phyloP scores from a whole-genome alignment of 2,329 filamentous ascomycete species.

The Aspergillus alliaceus region DNA sequence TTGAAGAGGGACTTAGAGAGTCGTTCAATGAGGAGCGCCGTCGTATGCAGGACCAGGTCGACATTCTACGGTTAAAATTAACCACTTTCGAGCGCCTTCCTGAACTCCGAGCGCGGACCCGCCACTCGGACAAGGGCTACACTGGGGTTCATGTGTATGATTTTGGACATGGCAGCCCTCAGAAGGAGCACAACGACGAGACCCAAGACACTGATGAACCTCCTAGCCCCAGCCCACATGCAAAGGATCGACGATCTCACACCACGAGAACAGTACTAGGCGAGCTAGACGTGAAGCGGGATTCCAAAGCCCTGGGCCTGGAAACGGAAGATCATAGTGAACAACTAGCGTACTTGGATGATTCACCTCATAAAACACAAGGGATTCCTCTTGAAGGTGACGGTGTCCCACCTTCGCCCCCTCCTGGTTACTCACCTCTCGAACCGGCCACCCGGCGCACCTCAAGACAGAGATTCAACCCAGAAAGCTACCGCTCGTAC shows the following conservation, averaged over 20 bases:
- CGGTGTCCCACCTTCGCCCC: conserved; percentile 31
- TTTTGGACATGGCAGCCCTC: conserved; percentile 22
- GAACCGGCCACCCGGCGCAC: conserved; percentile 23
- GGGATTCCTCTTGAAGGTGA: conserved; percentile 15
- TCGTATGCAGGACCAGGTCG: conserved; percentile 40
- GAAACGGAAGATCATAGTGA: conserved; percentile 31
- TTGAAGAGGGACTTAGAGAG: conserved; percentile 35
- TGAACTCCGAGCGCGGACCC: conserved; percentile 18
- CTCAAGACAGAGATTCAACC: conserved; percentile 22
- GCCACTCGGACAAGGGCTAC: conserved; percentile 28
- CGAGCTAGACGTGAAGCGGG: conserved; percentile 25
- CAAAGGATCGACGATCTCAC: conserved; percentile 27
- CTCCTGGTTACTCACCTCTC: conserved; percentile 27
- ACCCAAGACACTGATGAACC: conserved; percentile 33
- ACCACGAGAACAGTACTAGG: conserved; percentile 8
- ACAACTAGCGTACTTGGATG: conserved; percentile 22
- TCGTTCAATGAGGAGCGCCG: conserved; percentile 38
- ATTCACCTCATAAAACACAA: conserved; percentile 19
- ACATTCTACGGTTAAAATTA: conserved; percentile 34
- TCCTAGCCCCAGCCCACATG: conserved; percentile 36
- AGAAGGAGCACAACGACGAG: conserved; percentile 22
- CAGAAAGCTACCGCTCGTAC: conserved; percentile 24
- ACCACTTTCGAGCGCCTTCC: conserved; percentile 28
- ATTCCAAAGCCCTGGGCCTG: conserved; percentile 21
- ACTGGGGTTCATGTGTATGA: conserved; percentile 30